Conservation (phyloP, 768 basidiomycete genomes). For the Trametopsis cervina region DNA sequence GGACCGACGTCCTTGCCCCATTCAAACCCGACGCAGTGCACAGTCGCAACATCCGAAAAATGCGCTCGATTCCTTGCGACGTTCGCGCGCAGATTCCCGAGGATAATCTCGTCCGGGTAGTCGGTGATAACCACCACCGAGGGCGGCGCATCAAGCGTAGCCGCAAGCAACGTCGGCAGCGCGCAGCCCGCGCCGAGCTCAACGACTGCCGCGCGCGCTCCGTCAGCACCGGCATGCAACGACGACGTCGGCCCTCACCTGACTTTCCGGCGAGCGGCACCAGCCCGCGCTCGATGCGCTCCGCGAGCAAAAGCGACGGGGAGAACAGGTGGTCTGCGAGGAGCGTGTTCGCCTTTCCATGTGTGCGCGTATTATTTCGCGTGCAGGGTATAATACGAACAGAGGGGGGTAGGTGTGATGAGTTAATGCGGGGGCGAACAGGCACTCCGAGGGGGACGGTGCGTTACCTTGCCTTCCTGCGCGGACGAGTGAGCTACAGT, state of each 20-base stretch:
- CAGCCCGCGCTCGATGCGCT: constrained; percentile 52
- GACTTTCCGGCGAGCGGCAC: constrained; percentile 35
- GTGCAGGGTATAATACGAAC: too few relatives aligned
- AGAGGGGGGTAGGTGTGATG: too few relatives aligned
- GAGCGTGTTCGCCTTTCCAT: constrained; percentile 54
- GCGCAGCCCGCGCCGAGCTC: constrained; percentile 69
- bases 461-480: constrained; percentile 53
- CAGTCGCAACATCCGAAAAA: constrained; percentile 32
- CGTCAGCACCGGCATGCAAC: background rate
- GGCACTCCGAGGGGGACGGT: background rate
- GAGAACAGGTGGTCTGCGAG: constrained; percentile 72
- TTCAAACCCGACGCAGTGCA: constrained; percentile 47
- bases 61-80: constrained; percentile 39
- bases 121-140: constrained; percentile 57
- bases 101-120: constrained; percentile 57
- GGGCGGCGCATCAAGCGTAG: constrained; percentile 38
- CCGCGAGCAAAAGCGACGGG: constrained; percentile 58
- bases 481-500: background rate
- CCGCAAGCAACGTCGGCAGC: constrained; percentile 55
- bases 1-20: constrained; percentile 50
- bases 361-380: too few relatives aligned
- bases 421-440: constrained; percentile 1
- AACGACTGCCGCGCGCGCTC: constrained; percentile 35
- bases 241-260: constrained; percentile 26
- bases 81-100: constrained; percentile 50